These are phyloP conservation scores for Fusarium guadeloupense DNA, from an alignment of 2,329 filamentous ascomycete genomes.

Conservation along the genomic window DNA sequence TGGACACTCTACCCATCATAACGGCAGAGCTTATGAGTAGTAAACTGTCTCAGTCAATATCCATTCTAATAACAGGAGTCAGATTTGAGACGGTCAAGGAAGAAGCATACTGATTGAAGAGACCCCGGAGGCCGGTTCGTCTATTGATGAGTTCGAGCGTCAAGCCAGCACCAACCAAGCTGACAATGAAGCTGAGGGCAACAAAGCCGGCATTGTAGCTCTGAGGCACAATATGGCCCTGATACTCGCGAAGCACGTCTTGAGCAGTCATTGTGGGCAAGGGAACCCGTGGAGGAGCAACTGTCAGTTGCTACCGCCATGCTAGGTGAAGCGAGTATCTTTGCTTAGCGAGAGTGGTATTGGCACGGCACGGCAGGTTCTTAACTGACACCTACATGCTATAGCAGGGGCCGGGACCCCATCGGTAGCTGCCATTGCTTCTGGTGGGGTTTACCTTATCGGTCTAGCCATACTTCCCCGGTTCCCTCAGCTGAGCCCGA, in stretches of 20 bases:
- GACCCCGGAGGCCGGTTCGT: slow-evolving; percentile 73
- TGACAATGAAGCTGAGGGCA: slow-evolving; percentile 78
- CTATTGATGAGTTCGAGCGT: slow-evolving; percentile 85
- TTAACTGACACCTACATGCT: slow-evolving; percentile 29
- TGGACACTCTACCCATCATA: slow-evolving; percentile 77
- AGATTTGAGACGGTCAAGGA: neutral
- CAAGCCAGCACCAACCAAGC: slow-evolving; percentile 78
- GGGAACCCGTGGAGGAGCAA: slow-evolving; percentile 14
- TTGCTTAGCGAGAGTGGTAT: slow-evolving; percentile 2
- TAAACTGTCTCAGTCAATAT: slow-evolving; percentile 55
- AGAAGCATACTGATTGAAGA: slow-evolving; percentile 71
- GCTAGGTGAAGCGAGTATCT: slow-evolving; percentile 6
- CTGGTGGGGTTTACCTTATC: slow-evolving; percentile 28
- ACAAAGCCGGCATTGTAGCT: slow-evolving; percentile 70
- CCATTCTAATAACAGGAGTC: neutral
- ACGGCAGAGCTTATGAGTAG: slow-evolving; percentile 71
- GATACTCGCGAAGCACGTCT: slow-evolving; percentile 52
- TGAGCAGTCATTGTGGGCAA: slow-evolving; percentile 35
- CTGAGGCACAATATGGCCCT: slow-evolving; percentile 58
- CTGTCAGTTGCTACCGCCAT: slow-evolving; percentile 18
- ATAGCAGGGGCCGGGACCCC: slow-evolving; percentile 7
- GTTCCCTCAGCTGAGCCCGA: too few species aligned
- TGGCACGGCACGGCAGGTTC: slow-evolving; percentile 31
- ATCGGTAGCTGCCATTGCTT: too few species aligned
- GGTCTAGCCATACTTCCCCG: slow-evolving; percentile 9